Percentiles rank a stretch among this genome's conserved stretches.
These are phyloP conservation scores for Anthoceros angustus DNA, from an alignment of 225 moss, liverwort and hornwort genomes.

Conservation along the genomic window DNA sequence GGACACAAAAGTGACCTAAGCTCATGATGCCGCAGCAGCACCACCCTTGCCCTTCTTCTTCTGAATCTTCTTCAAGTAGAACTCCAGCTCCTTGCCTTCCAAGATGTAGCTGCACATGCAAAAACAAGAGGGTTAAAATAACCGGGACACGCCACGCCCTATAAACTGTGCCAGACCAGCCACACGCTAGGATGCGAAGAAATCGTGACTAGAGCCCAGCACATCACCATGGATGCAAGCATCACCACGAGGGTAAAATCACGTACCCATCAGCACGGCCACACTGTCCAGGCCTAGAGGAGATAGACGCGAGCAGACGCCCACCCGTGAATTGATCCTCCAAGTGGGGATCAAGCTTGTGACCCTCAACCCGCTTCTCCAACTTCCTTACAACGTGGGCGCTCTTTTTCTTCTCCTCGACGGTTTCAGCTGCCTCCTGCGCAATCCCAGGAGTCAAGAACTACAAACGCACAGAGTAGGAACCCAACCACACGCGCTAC, in stretches of 20 bases:
- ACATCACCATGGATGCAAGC: too few species aligned
- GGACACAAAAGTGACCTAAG: too few species aligned
- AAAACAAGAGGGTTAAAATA: not conserved
- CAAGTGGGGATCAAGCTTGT: constrained; percentile 60
- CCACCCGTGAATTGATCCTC: constrained; percentile 89
- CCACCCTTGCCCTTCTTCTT: constrained; percentile 84
- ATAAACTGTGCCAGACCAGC: not conserved
- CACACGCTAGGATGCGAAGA: not conserved
- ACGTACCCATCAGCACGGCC: constrained; percentile 66
- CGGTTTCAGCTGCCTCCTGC: constrained; percentile 7
- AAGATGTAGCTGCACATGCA: constrained; percentile 40
- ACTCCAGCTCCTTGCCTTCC: constrained; percentile 85
- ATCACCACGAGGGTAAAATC: not conserved
- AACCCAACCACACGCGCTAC: not conserved
- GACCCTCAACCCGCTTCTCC: constrained; percentile 55
- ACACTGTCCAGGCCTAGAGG: constrained; percentile 84
- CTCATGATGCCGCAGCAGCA: constrained; percentile 22
- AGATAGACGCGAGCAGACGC: constrained; percentile 36
- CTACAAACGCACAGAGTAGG: not conserved
- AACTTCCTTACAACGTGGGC: constrained; percentile 39
- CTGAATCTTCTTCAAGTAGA: constrained; percentile 76
- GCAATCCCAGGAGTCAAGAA: not conserved
- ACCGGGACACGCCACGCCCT: not conserved
- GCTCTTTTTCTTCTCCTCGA: constrained; percentile 40
- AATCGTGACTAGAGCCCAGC: too few species aligned